These are phyloP conservation scores for Trichoderma pleuroti DNA, from an alignment of 2,329 filamentous ascomycete genomes.

Conservation along the genomic window DNA sequence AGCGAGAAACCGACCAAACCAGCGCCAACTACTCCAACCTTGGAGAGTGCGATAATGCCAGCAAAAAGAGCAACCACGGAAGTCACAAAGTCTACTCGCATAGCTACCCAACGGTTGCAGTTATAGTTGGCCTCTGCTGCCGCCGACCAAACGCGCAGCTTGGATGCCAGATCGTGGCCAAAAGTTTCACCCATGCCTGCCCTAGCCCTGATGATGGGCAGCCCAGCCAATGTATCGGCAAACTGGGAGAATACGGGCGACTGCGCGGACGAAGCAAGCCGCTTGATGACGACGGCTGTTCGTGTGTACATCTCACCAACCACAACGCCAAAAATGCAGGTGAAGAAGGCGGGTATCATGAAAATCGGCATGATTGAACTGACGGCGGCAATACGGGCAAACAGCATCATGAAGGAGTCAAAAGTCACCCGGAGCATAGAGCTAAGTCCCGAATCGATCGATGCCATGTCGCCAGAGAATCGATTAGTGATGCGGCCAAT, in stretches of 20 bases:
- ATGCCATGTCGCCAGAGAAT: constrained; percentile 56
- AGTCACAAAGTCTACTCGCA: constrained; percentile 53
- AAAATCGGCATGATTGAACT: constrained; percentile 52
- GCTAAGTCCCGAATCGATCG: constrained; percentile 48
- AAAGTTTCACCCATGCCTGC: constrained; percentile 48
- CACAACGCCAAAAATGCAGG: constrained; percentile 44
- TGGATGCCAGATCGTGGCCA: constrained; percentile 47
- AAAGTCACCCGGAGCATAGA: constrained; percentile 43
- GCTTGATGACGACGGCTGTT: constrained; percentile 45
- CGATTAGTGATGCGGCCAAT: constrained; percentile 53
- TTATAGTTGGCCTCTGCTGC: constrained; percentile 51
- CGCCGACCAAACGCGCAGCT: constrained; percentile 45
- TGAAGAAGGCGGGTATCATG: constrained; percentile 43
- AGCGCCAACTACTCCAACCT: constrained; percentile 45
- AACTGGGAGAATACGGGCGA: constrained; percentile 58
- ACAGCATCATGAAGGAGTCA: constrained; percentile 40
- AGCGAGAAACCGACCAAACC: constrained; percentile 56
- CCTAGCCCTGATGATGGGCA: constrained; percentile 50
- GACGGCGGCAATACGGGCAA: constrained; percentile 46
- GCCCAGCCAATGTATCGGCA: constrained; percentile 48
- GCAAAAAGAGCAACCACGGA: constrained; percentile 50
- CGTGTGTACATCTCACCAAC: constrained; percentile 51
- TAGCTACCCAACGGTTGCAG: constrained; percentile 55
- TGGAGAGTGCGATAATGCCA: constrained; percentile 50
- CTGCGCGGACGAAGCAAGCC: constrained; percentile 44